Conservation (phyloP, 208 protist genomes). For the Trypanosoma lewisi region DNA sequence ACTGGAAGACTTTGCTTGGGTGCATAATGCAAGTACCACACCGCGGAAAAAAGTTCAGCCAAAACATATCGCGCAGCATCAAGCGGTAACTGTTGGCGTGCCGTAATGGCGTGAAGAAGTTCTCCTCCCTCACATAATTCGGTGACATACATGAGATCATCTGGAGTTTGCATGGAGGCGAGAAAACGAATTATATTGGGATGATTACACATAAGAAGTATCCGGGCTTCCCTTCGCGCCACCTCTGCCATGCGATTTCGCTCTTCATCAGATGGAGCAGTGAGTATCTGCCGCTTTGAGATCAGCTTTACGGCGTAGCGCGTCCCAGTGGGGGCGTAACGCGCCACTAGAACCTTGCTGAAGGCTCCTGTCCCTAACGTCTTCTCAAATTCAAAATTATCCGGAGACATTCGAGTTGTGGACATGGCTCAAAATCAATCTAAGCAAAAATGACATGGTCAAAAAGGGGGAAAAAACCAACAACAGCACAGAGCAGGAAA, state of each 20-base stretch:
- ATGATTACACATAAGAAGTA: constrained; percentile 88
- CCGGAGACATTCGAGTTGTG: constrained; percentile 42
- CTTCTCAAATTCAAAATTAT: constrained; percentile 78
- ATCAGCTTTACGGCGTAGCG: constrained; percentile 86
- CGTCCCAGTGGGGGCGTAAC: constrained; percentile 58
- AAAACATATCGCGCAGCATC: constrained; percentile 81
- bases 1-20: constrained; percentile 43
- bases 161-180: constrained; percentile 76
- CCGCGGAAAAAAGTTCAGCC: constrained; percentile 93
- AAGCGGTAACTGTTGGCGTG: constrained; percentile 63
- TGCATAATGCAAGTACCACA: constrained; percentile 95
- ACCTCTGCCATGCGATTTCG: constrained; percentile 81
- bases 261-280: constrained; percentile 83
- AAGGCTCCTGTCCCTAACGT: constrained; percentile 79
- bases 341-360: constrained; percentile 83
- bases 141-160: constrained; percentile 85
- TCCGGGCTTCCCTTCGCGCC: constrained; percentile 73
- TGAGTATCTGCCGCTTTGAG: constrained; percentile 81
- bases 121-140: constrained; percentile 87
- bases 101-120: constrained; percentile 66
- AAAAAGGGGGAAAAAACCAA: constrained; percentile 13
- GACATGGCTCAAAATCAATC: constrained; percentile 7
- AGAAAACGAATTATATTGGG: constrained; percentile 86
- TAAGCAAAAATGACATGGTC: constrained; percentile 3
- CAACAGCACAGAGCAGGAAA: constrained; percentile 4